A percentile compares a stretch with the other conserved stretches of the same genome.
Evolutionary conservation across 106 monocot species (phyloP).

Genomic region (Gastrodia elata): DNA sequence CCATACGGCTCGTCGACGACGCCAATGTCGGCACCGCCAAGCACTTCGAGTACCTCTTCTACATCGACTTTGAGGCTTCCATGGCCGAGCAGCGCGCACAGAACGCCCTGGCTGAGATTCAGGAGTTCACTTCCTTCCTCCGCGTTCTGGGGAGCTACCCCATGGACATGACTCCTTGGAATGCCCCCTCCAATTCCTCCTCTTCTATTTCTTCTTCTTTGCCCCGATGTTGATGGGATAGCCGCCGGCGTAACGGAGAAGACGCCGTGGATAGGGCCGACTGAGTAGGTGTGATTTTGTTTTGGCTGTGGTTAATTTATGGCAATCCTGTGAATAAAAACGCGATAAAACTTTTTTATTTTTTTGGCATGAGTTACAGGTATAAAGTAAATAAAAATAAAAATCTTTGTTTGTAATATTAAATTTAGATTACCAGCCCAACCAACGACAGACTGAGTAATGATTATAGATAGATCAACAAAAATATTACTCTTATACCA

Average conservation of each 20-base stretch:
- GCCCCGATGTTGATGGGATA: neutral
- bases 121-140: slow-evolving; percentile 31
- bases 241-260: neutral
- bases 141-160: slow-evolving; percentile 37
- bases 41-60: slow-evolving; percentile 39
- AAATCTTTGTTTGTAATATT: no score
- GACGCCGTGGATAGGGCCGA: no score
- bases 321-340: no score
- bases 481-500: no score
- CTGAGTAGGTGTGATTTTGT: no score
- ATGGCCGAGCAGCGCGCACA: slow-evolving; percentile 33
- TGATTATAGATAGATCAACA: no score
- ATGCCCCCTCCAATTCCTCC: neutral
- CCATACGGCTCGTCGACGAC: slow-evolving; percentile 35
- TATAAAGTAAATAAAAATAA: no score
- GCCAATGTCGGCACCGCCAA: slow-evolving; percentile 32
- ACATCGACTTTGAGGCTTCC: slow-evolving; percentile 29
- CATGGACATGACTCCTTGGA: slow-evolving; percentile 15
- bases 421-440: no score
- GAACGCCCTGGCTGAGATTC: slow-evolving; percentile 34
- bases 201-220: neutral
- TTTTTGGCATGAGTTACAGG: no score
- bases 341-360: no score
- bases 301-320: no score
- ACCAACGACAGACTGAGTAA: no score